Evolutionary conservation across 495 filamentous ascomycete genomes (phyloP).

Genomic region (Evansstolkia leycettana): DNA sequence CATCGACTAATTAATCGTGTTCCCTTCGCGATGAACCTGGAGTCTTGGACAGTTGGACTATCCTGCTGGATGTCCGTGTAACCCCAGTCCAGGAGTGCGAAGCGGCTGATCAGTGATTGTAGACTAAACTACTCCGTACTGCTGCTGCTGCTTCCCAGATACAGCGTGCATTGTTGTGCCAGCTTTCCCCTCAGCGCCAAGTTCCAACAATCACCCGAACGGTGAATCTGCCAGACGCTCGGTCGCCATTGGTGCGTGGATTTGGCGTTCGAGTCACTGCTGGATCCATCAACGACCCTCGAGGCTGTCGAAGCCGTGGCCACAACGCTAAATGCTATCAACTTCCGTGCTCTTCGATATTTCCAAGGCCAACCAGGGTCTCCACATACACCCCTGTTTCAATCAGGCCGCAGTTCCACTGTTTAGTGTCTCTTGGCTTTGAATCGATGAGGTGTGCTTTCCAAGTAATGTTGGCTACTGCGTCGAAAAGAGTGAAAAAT

Average conservation of each 20-base stretch:
- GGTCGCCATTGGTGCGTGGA: too few relatives aligned
- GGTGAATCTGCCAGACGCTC: too few relatives aligned
- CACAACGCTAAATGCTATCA: neutral
- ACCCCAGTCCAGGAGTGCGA: slow-evolving; percentile 3
- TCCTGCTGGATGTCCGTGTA: slow-evolving; percentile 5
- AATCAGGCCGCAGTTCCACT: slow-evolving; percentile 6
- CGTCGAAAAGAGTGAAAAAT: too few relatives aligned
- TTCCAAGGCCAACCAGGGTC: slow-evolving; percentile 5
- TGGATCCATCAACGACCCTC: slow-evolving; percentile 1
- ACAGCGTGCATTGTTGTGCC: slow-evolving; percentile 4
- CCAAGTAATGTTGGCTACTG: too few relatives aligned
- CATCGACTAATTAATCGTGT: slow-evolving; percentile 8
- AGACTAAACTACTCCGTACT: neutral
- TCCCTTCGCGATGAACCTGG: neutral
- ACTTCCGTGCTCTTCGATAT: neutral
- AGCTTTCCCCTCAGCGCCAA: neutral
- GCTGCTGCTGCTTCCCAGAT: slow-evolving; percentile 10
- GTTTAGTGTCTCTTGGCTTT: slow-evolving; percentile 11
- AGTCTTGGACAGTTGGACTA: neutral
- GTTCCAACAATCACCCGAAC: too few relatives aligned
- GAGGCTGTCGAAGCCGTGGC: slow-evolving; percentile 8
- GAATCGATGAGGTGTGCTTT: slow-evolving; percentile 8
- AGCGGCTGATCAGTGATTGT: slow-evolving; percentile 8
- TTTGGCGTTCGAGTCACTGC: slow-evolving; percentile 4
- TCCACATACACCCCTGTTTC: slow-evolving; percentile 7